Base-by-base conservation (phyloP, 2,329 filamentous ascomycete genomes). In the Lomentospora prolificans region DNA sequence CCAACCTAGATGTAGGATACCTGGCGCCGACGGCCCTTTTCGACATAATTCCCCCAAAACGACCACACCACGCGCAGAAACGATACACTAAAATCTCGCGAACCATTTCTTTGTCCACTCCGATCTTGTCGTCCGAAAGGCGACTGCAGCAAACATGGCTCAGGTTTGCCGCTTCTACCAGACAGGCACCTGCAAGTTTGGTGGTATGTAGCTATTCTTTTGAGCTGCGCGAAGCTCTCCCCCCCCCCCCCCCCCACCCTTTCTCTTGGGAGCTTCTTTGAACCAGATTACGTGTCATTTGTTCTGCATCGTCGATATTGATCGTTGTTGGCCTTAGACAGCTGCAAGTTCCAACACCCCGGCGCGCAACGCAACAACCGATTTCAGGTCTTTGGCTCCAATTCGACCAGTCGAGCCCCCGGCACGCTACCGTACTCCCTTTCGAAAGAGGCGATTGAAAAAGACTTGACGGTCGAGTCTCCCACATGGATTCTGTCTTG, bases 401-500 rank as follows among this genome's bases (percentile, higher is more conserved):
- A 51, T n/a, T 27, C 50, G n/a, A 10, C 50, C 25, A 22, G 3
- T 31, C 28, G 14, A 17, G 12, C 30, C 31, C 4, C 27, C 6
- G 24, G 48, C 14, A 2, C 51, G 65, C 64, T 66, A 7, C 70
- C 73, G 3, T 81, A 82, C 65, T 75, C 70, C 48, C 69, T 90
- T 41, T 79, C 72, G n/a, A 70, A 71, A 44, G 80, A 81, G 0
- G 72, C 70, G 2, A 85, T 95, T 62, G 77, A 78, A 58, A 70
- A 72, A 55, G 90, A 95, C 65, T 75, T 95, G 50, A 80, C 77
- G 0, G 75, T 77, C 22, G 89, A 94, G 58, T 78, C 80, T 7
- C 92, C 92, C 17, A 72, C 81, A 75, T 97, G 91, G 87, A 85
- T 94, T 3, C 78, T 96, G 24, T 96, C 91, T 1, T 80, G 86